These are phyloP conservation scores for Hymenoscyphus repandus DNA, from an alignment of 2,329 filamentous ascomycete species.

Conservation along the genomic window DNA sequence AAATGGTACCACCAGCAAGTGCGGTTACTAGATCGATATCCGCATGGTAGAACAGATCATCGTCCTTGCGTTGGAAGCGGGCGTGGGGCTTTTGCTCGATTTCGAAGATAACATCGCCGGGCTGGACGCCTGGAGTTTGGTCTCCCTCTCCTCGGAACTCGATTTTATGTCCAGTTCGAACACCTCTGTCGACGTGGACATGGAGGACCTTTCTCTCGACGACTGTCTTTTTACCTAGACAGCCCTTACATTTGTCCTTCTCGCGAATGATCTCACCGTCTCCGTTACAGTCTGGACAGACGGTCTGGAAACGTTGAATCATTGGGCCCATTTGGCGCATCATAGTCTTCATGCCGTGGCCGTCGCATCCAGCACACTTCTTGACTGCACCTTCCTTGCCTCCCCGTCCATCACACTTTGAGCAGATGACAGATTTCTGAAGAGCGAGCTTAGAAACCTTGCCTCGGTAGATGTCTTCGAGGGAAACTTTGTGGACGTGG, in stretches of 20 bases:
- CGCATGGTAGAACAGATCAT: conserved; percentile 91
- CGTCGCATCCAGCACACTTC: conserved; percentile 85
- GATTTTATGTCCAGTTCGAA: conserved; percentile 90
- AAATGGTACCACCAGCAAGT: conserved; percentile 83
- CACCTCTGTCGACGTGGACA: conserved; percentile 93
- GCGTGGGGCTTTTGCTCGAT: conserved; percentile 98
- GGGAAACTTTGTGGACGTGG: conserved; percentile 95
- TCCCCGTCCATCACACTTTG: conserved; percentile 87
- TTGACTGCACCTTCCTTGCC: conserved; percentile 98
- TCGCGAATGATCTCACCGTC: conserved; percentile 96
- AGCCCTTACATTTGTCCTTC: conserved; percentile 96
- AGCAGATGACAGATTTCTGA: conserved; percentile 95
- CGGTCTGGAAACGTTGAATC: conserved; percentile 99
- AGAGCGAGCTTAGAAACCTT: conserved; percentile 97
- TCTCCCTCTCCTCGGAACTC: conserved; percentile 97
- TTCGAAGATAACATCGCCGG: conserved; percentile 96
- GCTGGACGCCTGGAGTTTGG: conserved; percentile 85
- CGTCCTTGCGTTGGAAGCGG: conserved; percentile 91
- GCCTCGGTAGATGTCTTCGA: conserved; percentile 96
- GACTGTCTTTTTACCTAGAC: conserved; percentile 94
- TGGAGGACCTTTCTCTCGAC: conserved; percentile 98
- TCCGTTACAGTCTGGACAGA: conserved; percentile 96
- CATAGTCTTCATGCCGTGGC: conserved; percentile 98
- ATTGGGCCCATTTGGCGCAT: conserved; percentile 99
- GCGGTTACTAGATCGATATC: conserved; percentile 96